phyloP scores from a whole-genome alignment of 1,139 yeast species.

The Candida sp. region DNA sequence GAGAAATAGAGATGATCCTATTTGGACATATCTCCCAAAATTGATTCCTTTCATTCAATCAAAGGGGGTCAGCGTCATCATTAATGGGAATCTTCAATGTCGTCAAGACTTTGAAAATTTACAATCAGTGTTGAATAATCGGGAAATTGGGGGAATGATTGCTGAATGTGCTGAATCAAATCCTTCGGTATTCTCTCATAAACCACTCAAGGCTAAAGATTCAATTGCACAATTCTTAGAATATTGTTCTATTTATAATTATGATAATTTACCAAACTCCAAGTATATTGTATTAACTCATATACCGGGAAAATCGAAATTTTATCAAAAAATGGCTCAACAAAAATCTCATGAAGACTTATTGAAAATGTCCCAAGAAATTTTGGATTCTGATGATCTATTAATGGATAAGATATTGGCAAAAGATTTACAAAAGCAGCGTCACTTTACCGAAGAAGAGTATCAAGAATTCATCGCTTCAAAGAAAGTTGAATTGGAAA shows the following conservation, averaged over 20 bases:
- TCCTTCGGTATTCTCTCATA: conserved; percentile 79
- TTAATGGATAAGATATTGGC: conserved; percentile 22
- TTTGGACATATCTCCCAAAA: conserved; percentile 60
- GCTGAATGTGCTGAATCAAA: conserved; percentile 89
- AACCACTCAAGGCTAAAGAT: conserved; percentile 24
- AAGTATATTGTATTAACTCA: conserved; percentile 78
- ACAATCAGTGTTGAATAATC: conserved; percentile 48
- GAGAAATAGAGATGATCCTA: conserved; percentile 85
- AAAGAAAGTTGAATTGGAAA: background rate
- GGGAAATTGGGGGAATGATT: conserved; percentile 79
- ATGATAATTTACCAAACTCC: conserved; percentile 61
- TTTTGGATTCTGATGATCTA: conserved; percentile 24
- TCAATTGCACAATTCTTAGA: conserved; percentile 49
- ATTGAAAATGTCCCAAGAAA: conserved; percentile 21
- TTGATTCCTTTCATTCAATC: conserved; percentile 61
- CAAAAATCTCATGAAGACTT: conserved; percentile 59
- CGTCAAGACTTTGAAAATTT: conserved; percentile 53
- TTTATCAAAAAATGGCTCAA: conserved; percentile 56
- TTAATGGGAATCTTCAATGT: conserved; percentile 74
- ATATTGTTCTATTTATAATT: conserved; percentile 54
- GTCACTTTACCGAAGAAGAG: conserved; percentile 16
- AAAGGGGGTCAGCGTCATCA: conserved; percentile 66
- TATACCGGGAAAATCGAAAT: conserved; percentile 72
- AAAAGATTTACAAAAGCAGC: conserved; percentile 33
- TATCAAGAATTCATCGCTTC: conserved; percentile 10